Base-by-base conservation (phyloP, 495 filamentous ascomycete species). In the Niebla homalea region DNA sequence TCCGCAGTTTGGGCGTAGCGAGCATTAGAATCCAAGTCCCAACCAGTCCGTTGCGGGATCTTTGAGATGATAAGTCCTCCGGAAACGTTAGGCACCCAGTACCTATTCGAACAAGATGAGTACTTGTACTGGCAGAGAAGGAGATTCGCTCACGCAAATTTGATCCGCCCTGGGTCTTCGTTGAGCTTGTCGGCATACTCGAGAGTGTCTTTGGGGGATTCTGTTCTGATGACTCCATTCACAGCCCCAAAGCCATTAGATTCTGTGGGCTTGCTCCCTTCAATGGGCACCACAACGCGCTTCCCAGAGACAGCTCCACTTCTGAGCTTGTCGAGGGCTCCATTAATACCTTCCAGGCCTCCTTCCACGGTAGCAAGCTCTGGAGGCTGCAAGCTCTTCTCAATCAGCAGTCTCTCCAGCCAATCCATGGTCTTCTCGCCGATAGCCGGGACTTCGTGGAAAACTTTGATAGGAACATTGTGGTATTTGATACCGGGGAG, bases 391-490 rank as follows among this genome's bases (percentile, higher is more conserved):
- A 85, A 53, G 18, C 69, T 53, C 0, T 64, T 64, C 3, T 66
- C 57, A 20, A 69, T 64, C 39, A 84, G 54, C 41, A 85, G 58
- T 32, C 64, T 60, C 58, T 84, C 80, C 51, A 82, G 59, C 81
- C 80, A 85, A 16, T 55, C 53, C 4, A 77, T 73, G 57, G 81
- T 57, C 6, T 59, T 61, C 43, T 77, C 73, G 1, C 81, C 81
- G 0, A 84, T 68, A 3, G 64, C 62, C 0, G 74, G 69, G 3
- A 76, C 71, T 45, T 74, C 70, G 54, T 85, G 81, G 55, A 84
- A 85, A 21, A 82, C 51, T 60, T 84, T 85, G 46, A 85, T 82
- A 0, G 81, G 81, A 19, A 84, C 76, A 4, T 69, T 78, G 50
- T 85, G 80, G 43, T 72, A 68, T 19, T 58, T 58, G 16, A 81